Evolutionary conservation across 129 eudicot species (phyloP).

Genomic region (Oenanthe sinensis): DNA sequence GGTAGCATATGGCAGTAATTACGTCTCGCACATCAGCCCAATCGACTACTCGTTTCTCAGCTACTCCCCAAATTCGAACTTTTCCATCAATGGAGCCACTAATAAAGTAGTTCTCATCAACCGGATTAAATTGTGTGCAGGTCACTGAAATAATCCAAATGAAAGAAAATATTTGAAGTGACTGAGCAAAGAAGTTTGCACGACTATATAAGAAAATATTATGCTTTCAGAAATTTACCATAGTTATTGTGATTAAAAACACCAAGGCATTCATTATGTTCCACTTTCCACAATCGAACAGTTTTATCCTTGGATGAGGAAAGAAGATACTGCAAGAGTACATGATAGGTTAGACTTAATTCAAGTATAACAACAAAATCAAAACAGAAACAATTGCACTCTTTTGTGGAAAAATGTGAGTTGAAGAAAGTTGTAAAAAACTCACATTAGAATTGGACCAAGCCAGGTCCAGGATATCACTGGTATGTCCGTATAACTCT

Average conservation of each 20-base stretch:
- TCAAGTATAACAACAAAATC: background rate
- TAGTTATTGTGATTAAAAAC: slow-evolving; percentile 71
- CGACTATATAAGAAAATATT: background rate
- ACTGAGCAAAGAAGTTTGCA: background rate
- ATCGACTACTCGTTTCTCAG: slow-evolving; percentile 54
- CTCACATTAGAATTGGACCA: slow-evolving; percentile 81
- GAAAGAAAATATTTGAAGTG: slow-evolving; percentile 19
- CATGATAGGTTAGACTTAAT: background rate
- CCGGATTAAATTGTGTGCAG: slow-evolving; percentile 70
- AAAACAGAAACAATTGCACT: slow-evolving; percentile 9
- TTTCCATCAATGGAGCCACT: slow-evolving; percentile 97
- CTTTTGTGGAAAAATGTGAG: slow-evolving; percentile 20
- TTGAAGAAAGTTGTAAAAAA: background rate
- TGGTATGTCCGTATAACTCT: slow-evolving; percentile 71
- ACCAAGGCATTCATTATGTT: slow-evolving; percentile 53
- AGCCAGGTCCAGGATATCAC: slow-evolving; percentile 76
- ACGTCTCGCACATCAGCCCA: slow-evolving; percentile 84
- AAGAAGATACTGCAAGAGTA: slow-evolving; percentile 49
- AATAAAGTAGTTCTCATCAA: slow-evolving; percentile 58
- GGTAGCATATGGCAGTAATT: slow-evolving; percentile 77
- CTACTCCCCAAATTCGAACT: slow-evolving; percentile 72
- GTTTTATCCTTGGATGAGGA: slow-evolving; percentile 84
- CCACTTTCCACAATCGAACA: slow-evolving; percentile 81
- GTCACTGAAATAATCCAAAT: slow-evolving; percentile 52
- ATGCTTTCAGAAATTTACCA: slow-evolving; percentile 26